These are phyloP conservation scores for Diplosphaera chodatii DNA, from an alignment of 139 green algal genomes.

Conservation along the genomic window DNA sequence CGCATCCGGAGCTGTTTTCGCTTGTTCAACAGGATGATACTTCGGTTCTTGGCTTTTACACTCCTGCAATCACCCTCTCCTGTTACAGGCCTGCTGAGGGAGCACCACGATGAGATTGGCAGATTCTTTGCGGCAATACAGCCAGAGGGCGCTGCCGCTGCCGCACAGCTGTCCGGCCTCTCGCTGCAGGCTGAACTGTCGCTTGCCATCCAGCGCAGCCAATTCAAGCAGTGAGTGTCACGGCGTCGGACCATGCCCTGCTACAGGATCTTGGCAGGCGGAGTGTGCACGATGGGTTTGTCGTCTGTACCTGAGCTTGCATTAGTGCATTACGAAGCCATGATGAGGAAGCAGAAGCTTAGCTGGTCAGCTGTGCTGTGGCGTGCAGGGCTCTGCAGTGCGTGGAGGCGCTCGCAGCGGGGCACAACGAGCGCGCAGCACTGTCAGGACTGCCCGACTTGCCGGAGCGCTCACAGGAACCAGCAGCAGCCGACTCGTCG, in stretches of 20 bases:
- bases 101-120: slow-evolving; percentile 39
- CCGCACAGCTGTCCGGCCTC: slow-evolving; percentile 33
- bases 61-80: not conserved
- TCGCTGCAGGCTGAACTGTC: slow-evolving; percentile 27
- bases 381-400: not conserved
- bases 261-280: no score
- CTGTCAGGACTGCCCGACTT: not conserved
- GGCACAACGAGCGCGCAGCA: not conserved
- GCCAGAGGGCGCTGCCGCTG: slow-evolving; percentile 22
- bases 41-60: not conserved
- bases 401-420: not conserved
- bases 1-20: not conserved
- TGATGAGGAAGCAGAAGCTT: no score
- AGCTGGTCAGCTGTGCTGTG: no score
- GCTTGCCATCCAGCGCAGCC: slow-evolving; percentile 23
- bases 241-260: not conserved
- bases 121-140: slow-evolving; percentile 41
- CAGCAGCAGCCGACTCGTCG: not conserved
- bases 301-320: no score
- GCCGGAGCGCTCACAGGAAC: not conserved
- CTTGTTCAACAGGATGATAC: not conserved
- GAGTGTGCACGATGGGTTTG: no score
- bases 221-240: not conserved
- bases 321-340: no score
- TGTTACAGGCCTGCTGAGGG: slow-evolving; percentile 17